phyloP scores from a whole-genome alignment of 495 filamentous ascomycete species.

The Bacidia gigantensis region DNA sequence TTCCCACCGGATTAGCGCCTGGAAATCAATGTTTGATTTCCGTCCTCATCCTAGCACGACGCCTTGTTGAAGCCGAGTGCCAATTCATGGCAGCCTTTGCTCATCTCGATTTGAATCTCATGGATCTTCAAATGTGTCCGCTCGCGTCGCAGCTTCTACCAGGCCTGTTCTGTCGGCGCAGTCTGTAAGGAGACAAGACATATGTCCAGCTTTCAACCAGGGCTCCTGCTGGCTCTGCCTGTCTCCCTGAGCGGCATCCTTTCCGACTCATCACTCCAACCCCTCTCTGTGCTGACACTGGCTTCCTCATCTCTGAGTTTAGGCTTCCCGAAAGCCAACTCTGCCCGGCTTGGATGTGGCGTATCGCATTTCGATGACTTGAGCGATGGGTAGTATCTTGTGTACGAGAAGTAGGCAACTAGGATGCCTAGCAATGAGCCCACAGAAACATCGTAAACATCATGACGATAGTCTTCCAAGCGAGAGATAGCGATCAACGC shows the following conservation, averaged over 20 bases:
- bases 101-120: too few species aligned
- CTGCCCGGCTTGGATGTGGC: constrained; percentile 36
- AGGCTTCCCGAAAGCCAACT: constrained; percentile 28
- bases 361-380: constrained; percentile 35
- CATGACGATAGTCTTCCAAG: constrained; percentile 87
- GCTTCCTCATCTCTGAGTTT: constrained; percentile 38
- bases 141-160: too few species aligned
- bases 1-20: too few species aligned
- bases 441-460: constrained; percentile 77
- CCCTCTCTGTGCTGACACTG: constrained; percentile 8
- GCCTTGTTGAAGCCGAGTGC: too few species aligned
- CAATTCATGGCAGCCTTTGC: too few species aligned
- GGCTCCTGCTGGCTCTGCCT: constrained; percentile 11
- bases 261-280: constrained; percentile 14
- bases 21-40: too few species aligned
- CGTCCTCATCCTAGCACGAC: too few species aligned
- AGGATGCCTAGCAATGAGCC: constrained; percentile 61
- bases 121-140: too few species aligned
- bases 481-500: constrained; percentile 81
- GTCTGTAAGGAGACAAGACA: too few species aligned
- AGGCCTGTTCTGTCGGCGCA: too few species aligned
- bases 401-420: constrained; percentile 72
- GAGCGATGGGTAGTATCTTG: constrained; percentile 50
- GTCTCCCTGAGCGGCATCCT: constrained; percentile 15
- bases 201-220: neutral